Evolutionary conservation across 106 monocot species (phyloP), one percentile per base, ranked within the genome.

Genomic region (Dioscorea alata): DNA sequence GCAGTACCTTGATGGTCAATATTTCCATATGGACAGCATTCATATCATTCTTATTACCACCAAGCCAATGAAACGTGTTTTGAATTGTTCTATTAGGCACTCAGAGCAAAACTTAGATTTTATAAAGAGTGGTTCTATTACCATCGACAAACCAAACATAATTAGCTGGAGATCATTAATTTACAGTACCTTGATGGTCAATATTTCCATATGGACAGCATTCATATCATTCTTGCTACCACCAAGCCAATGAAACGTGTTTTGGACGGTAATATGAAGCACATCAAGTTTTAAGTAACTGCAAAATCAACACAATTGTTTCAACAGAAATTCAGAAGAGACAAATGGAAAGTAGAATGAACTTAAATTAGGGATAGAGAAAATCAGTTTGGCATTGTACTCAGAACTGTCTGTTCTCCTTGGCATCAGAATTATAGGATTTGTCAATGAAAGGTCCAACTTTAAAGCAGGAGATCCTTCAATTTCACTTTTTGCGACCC

Each of bases 221-320:
- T 48, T 85, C 58, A 88, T 77, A 21, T 88, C 77, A 74, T 81
- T 79, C 77, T 88, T 87, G 61, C 81, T 74, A 69, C 86, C 91
- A 69, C 83, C 84, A 64, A 93, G 64, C 99, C 99, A 99, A 23
- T 87, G 72, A 72, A 99, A 93, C 34, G 76, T 74, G 74, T 99
- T 99, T 49, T 82, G 72, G 13, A 99, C 83, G 49, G 87, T 87
- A 16, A 99, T 93, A 63, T 87, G 76, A 50, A 79, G 79, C 52
- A 93, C 99, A 78, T 99, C 99, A 76, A 99, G 78, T 76, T 93
- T 82, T 65, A 99, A 76, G 66, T 89, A 93, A 42, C 99, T 99
- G 83, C 70, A 78, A 48, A 49, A 64, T 71, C 64, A 70, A 67
- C 49, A 9, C 10, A 10, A 6, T 42, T 42, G 42, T 5, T 42